A percentile compares a stretch with the other conserved stretches of the same genome.
Conservation (phyloP, 495 filamentous ascomycete genomes). For the Thozetella sp. region DNA sequence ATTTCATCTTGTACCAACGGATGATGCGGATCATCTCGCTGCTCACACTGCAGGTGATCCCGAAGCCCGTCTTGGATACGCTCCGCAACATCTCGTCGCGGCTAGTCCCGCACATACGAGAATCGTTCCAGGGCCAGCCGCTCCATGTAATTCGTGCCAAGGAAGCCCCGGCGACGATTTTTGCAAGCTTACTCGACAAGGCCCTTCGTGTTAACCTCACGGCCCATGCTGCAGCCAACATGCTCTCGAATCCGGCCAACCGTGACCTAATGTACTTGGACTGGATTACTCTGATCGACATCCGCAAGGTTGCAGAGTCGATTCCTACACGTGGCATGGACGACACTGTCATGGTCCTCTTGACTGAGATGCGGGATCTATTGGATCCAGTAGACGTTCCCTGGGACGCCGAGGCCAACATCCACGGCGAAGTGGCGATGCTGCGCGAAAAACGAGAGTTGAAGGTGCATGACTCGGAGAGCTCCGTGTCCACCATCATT, state of each 20-base stretch:
- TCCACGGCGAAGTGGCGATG: constrained; percentile 52
- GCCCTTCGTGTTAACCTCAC: constrained; percentile 89
- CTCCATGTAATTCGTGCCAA: constrained; percentile 83
- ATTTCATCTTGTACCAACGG: constrained; percentile 92
- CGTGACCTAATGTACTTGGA: constrained; percentile 92
- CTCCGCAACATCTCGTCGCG: constrained; percentile 81
- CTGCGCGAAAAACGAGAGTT: constrained; percentile 21
- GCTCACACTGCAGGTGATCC: constrained; percentile 86
- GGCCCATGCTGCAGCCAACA: constrained; percentile 80
- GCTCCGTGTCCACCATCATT: constrained; percentile 62
- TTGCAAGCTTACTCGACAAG: constrained; percentile 80
- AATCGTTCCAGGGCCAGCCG: constrained; percentile 80
- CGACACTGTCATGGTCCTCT: constrained; percentile 69
- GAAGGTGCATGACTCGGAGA: constrained; percentile 11
- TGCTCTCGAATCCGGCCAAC: constrained; percentile 71
- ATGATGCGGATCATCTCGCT: constrained; percentile 90
- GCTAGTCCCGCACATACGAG: constrained; percentile 74
- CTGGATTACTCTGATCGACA: constrained; percentile 80
- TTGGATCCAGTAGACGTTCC: constrained; percentile 63
- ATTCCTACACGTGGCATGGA: constrained; percentile 64
- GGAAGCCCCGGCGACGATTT: constrained; percentile 84
- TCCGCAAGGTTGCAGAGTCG: constrained; percentile 65
- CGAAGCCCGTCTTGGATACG: constrained; percentile 78
- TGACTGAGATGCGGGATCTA: constrained; percentile 72
- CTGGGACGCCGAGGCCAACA: constrained; percentile 54